Evolutionary conservation across 495 filamentous ascomycete species (phyloP), one percentile per base, ranked within the genome.

Genomic region (Lasiosphaeriaceae sp.): DNA sequence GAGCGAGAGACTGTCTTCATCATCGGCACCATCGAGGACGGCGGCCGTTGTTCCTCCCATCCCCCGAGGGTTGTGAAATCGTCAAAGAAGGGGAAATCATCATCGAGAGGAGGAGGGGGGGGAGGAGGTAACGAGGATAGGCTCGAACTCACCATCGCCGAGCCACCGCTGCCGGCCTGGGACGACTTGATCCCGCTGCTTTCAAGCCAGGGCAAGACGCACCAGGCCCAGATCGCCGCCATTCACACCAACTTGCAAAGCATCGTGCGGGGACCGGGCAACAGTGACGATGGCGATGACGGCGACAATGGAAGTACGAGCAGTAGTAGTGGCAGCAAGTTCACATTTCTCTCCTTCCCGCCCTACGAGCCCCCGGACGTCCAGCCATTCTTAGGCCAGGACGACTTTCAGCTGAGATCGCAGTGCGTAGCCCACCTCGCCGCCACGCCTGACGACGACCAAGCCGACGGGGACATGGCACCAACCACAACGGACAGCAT

Each of bases 1-100:
- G 80, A 85, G 68, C 70, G 77, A 47, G 75, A 78, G 63, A 77
- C 71, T 7, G 75, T 77, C 41, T 80, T 80, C 59, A 80, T 78
- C 57, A 68, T 77, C 49, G 74, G 75, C 9, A 77, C 74, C 16
- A 65, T 69, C 29, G 66, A 78, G 29, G 67, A 77, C 37, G 68
- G 65, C 44, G 76, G 77, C 3, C 69, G 77, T 34, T 77, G 75
- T 43, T 71, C 74, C 24, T 77, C 71, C 2, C 75, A 77, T 45
- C 76, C 73, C n/a, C 72, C 70, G n/a, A 67, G 70, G n/a, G 70
- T 72, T 19, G 66, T 71, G 24, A 62, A 70, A 24, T 63, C 70
- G 11, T 61, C 70, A 8, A 71, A 55, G 45, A 65, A 60, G 56
- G 54, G 56, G 11, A 62, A 66, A 23, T 55, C 54, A 47, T 44